A percentile compares a stretch with the other conserved stretches of the same genome.
These are phyloP conservation scores for Boletus sp. DNA, from an alignment of 768 basidiomycete genomes.

Conservation along the genomic window DNA sequence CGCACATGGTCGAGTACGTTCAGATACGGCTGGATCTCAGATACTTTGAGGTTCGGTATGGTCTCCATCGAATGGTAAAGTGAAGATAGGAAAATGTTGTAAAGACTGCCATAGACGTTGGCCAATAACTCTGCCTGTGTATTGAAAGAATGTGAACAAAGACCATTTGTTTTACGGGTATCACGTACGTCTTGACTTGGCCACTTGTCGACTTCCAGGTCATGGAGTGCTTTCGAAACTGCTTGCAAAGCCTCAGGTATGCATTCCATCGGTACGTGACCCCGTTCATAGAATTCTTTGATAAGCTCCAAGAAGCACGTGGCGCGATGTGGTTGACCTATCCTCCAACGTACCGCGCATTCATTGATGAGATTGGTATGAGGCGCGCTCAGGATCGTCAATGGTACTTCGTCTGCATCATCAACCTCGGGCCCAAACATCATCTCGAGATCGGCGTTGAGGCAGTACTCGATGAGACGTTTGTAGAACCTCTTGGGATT, in stretches of 20 bases:
- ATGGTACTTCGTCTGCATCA: conserved; percentile 91
- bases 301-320: conserved; percentile 85
- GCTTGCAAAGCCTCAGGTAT: conserved; percentile 84
- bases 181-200: conserved; percentile 73
- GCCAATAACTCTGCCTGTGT: conserved; percentile 66
- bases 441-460: conserved; percentile 80
- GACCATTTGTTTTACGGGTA: not conserved
- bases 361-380: conserved; percentile 86
- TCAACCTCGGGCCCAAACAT: conserved; percentile 92
- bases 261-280: conserved; percentile 92
- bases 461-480: conserved; percentile 77
- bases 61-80: conserved; percentile 83
- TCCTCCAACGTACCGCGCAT: conserved; percentile 87
- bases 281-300: conserved; percentile 81
- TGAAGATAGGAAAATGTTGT: conserved; percentile 82
- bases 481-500: conserved; percentile 85
- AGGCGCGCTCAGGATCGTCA: conserved; percentile 79
- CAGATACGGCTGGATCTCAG: conserved; percentile 65
- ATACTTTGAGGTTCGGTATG: conserved; percentile 68
- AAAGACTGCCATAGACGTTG: conserved; percentile 66
- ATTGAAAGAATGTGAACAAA: conserved; percentile 6
- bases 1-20: conserved; percentile 68
- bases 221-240: conserved; percentile 66
- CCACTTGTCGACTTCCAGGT: conserved; percentile 76
- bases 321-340: conserved; percentile 74